Conservation (phyloP, 306 rosid genomes). For the Castanopsis chinensis region DNA sequence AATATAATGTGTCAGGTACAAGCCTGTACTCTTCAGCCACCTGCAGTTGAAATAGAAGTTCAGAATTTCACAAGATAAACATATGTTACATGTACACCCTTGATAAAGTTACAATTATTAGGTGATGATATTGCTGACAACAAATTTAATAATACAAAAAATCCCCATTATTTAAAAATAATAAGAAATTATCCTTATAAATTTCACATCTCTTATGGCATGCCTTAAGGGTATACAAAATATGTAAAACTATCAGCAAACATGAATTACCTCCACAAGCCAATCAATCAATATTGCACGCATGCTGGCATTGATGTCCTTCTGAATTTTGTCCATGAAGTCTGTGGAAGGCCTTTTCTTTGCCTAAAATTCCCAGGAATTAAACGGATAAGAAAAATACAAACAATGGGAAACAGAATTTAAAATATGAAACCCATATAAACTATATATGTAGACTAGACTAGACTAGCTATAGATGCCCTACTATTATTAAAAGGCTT, state of each 20-base stretch:
- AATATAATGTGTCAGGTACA: conserved; percentile 89
- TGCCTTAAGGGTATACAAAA: background rate
- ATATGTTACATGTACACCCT: background rate
- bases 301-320: conserved; percentile 84
- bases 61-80: conserved; percentile 9
- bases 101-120: background rate
- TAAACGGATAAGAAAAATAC: background rate
- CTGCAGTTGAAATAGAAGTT: conserved; percentile 38
- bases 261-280: conserved; percentile 88
- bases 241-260: background rate
- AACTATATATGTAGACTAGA: background rate
- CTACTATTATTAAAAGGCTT: background rate
- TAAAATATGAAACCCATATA: background rate
- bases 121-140: background rate
- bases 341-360: conserved; percentile 89
- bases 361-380: conserved; percentile 39
- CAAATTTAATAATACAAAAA: background rate
- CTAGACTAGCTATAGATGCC: background rate
- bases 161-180: background rate
- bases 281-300: conserved; percentile 85
- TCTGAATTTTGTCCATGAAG: conserved; percentile 85
- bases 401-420: background rate
- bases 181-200: background rate
- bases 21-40: conserved; percentile 98
- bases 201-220: background rate